Conservation (phyloP, 2,329 filamentous ascomycete species). For the Colletotrichum liriopes region DNA sequence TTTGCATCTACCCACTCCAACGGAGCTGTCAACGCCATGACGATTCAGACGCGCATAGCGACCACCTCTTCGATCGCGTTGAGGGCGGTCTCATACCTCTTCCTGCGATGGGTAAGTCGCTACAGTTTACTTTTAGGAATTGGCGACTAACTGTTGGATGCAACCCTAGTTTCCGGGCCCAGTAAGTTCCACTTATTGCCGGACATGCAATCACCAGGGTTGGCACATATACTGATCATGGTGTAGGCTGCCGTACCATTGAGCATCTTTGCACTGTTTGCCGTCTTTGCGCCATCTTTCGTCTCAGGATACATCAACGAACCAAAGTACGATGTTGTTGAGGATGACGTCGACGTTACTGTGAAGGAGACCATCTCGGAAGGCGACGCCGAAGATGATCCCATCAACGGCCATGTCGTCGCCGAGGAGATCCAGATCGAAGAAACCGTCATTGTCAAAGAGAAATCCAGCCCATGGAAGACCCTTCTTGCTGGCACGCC, state of each 20-base stretch:
- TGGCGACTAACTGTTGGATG: conserved; percentile 11
- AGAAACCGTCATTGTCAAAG: conserved; percentile 73
- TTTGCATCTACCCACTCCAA: conserved; percentile 44
- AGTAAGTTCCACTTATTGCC: conserved; percentile 45
- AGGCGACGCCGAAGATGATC: conserved; percentile 53
- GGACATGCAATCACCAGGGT: background rate
- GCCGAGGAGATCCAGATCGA: conserved; percentile 72
- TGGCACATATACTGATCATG: conserved; percentile 23
- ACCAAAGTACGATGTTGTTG: conserved; percentile 71
- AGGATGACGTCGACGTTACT: conserved; percentile 72
- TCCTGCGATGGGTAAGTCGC: conserved; percentile 71
- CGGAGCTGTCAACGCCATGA: conserved; percentile 46
- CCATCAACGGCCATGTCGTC: conserved; percentile 53
- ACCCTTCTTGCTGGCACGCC: conserved; percentile 85
- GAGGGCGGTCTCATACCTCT: conserved; percentile 68
- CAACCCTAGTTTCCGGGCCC: conserved; percentile 48
- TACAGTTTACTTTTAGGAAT: conserved; percentile 17
- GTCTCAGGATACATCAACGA: conserved; percentile 71
- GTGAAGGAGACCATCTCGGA: conserved; percentile 63
- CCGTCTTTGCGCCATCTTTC: conserved; percentile 77
- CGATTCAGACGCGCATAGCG: conserved; percentile 52
- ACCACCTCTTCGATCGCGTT: conserved; percentile 65
- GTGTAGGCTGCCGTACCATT: conserved; percentile 44
- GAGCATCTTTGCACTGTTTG: conserved; percentile 72
- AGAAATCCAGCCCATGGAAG: conserved; percentile 71